phyloP scores from a whole-genome alignment of 2,329 filamentous ascomycete genomes.

The Chrysoporthe austroafricana region DNA sequence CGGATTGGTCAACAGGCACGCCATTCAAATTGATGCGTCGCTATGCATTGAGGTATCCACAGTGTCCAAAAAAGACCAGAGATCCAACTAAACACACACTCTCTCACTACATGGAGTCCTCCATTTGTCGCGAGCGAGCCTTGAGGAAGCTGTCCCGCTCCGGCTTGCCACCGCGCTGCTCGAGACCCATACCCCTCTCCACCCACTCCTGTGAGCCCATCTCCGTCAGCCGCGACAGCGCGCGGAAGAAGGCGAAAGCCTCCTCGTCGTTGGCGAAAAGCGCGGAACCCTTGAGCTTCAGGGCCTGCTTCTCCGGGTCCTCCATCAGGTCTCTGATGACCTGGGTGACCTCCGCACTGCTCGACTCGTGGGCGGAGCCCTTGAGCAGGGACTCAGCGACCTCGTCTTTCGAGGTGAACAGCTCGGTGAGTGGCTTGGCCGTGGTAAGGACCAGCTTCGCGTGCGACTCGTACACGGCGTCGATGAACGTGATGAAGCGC shows the following conservation, averaged over 20 bases:
- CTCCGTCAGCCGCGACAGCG: slow-evolving; percentile 80
- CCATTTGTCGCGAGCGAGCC: slow-evolving; percentile 68
- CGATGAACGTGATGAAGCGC: slow-evolving; percentile 96
- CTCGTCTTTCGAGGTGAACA: slow-evolving; percentile 80
- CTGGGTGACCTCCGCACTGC: slow-evolving; percentile 60
- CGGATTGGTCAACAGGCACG: background rate
- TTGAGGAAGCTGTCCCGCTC: slow-evolving; percentile 69
- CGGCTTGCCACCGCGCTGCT: slow-evolving; percentile 65
- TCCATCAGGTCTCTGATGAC: slow-evolving; percentile 83
- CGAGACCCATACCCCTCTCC: slow-evolving; percentile 74
- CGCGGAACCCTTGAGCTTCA: slow-evolving; percentile 80
- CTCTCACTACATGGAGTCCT: slow-evolving; percentile 62
- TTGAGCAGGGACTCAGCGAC: slow-evolving; percentile 63
- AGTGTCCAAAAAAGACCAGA: background rate
- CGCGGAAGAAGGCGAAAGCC: slow-evolving; percentile 91
- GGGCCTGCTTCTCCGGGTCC: slow-evolving; percentile 82
- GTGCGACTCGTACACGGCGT: slow-evolving; percentile 89
- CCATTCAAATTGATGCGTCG: background rate
- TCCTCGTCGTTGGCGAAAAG: slow-evolving; percentile 96
- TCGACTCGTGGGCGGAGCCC: slow-evolving; percentile 46
- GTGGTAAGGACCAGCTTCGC: slow-evolving; percentile 96
- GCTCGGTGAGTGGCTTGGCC: slow-evolving; percentile 78
- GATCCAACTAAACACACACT: background rate
- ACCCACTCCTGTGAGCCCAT: slow-evolving; percentile 98
- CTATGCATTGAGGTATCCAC: slow-evolving; percentile 12